A percentile compares a stretch with the other conserved stretches of the same genome.
Evolutionary conservation across 257 asterid genomes (phyloP).

Genomic region (Scutellaria barbata): DNA sequence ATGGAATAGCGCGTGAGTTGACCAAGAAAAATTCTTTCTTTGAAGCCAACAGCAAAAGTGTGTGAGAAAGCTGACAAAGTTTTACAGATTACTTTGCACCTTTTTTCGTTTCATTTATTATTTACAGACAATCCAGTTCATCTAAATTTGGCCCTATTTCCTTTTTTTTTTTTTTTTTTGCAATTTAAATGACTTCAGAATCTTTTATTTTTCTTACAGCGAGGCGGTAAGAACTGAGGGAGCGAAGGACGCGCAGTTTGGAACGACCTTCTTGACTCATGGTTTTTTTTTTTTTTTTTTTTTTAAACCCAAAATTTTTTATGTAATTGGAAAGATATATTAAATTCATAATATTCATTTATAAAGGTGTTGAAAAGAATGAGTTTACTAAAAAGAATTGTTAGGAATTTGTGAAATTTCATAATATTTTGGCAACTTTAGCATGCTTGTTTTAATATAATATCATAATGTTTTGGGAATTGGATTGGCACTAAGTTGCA

Average conservation of each 20-base stretch:
- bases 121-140: conserved; percentile 23
- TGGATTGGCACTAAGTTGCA: neutral
- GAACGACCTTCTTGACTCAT: too few relatives aligned
- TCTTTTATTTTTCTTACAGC: neutral
- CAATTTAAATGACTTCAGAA: too few relatives aligned
- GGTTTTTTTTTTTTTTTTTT: too few relatives aligned
- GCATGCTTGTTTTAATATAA: neutral
- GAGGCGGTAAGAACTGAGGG: too few relatives aligned
- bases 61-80: conserved; percentile 39
- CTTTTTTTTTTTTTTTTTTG: neutral
- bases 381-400: neutral
- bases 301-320: too few relatives aligned
- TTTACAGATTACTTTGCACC: conserved; percentile 8
- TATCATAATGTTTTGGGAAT: neutral
- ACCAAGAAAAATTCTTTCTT: conserved; percentile 48
- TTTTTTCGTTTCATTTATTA: neutral
- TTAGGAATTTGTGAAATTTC: neutral
- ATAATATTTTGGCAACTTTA: neutral
- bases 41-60: conserved; percentile 33
- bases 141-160: neutral
- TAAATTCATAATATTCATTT: too few relatives aligned
- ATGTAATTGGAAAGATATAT: too few relatives aligned
- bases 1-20: conserved; percentile 62
- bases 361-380: neutral
- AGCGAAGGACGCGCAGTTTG: neutral